These are phyloP conservation scores for Naganishia vaughanmartiniae DNA, from an alignment of 768 basidiomycete genomes.

Conservation along the genomic window DNA sequence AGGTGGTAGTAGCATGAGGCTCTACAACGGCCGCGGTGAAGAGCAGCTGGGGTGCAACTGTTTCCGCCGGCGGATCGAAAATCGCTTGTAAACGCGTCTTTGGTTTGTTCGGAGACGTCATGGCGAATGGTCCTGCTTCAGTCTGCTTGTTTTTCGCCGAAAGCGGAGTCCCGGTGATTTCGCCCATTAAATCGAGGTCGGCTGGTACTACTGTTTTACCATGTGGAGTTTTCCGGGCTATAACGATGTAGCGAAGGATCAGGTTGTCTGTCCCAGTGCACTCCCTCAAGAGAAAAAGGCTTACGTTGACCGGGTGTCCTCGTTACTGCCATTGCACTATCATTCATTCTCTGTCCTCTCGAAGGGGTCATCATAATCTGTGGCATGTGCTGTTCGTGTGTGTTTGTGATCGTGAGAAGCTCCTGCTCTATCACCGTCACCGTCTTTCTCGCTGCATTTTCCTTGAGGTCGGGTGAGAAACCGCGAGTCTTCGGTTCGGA, in stretches of 20 bases:
- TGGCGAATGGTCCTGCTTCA: background rate
- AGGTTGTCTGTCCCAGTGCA: background rate
- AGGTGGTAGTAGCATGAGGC: background rate
- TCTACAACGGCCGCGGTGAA: background rate
- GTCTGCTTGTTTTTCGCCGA: background rate
- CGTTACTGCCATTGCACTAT: background rate
- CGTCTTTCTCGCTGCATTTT: background rate
- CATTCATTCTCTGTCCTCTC: background rate
- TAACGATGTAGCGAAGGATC: background rate
- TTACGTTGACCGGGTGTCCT: conserved; percentile 19
- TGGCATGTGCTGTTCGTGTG: background rate
- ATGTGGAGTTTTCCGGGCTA: conserved; percentile 9
- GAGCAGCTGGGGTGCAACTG: background rate
- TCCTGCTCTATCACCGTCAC: background rate
- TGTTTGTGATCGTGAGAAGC: background rate
- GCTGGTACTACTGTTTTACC: conserved; percentile 18
- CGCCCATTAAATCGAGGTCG: background rate
- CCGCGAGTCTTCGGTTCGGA: background rate
- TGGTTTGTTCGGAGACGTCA: conserved; percentile 2
- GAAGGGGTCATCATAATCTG: background rate
- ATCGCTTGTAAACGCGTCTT: conserved; percentile 9
- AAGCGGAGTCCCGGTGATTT: background rate
- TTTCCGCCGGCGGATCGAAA: conserved; percentile 6
- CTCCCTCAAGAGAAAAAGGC: background rate
- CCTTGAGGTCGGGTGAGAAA: background rate